Conservation (phyloP, 352 stramenopile species). For the Phytopythium aichiense region DNA sequence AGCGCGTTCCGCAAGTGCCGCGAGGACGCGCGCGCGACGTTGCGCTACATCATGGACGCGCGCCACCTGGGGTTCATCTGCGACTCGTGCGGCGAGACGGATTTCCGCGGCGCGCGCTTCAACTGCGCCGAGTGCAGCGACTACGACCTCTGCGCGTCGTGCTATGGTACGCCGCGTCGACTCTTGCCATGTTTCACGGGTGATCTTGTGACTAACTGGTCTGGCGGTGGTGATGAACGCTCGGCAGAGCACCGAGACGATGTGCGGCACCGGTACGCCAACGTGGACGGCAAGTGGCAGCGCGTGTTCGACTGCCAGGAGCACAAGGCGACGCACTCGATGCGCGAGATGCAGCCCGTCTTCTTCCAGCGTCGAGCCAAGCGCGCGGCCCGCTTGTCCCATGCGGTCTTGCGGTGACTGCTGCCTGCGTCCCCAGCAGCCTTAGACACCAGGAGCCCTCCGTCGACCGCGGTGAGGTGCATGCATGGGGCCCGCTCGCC, state of each 20-base stretch:
- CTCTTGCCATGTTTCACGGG: not conserved
- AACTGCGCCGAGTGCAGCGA: slow-evolving; percentile 76
- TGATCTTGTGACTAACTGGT: not conserved
- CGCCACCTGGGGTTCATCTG: slow-evolving; percentile 81
- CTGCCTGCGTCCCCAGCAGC: not conserved
- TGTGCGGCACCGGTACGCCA: slow-evolving; percentile 71
- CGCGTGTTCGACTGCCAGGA: slow-evolving; percentile 73
- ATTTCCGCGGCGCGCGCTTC: slow-evolving; percentile 70
- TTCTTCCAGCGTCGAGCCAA: slow-evolving; percentile 31
- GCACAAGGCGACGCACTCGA: slow-evolving; percentile 46
- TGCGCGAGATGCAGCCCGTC: slow-evolving; percentile 68
- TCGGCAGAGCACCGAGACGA: slow-evolving; percentile 45
- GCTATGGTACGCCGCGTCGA: slow-evolving; percentile 35
- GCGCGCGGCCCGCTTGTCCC: not conserved
- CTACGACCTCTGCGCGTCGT: slow-evolving; percentile 66
- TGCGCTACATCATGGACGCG: slow-evolving; percentile 81
- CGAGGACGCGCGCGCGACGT: slow-evolving; percentile 54
- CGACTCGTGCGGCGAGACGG: slow-evolving; percentile 74
- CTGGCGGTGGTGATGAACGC: not conserved
- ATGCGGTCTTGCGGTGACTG: not conserved
- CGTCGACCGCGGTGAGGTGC: not conserved
- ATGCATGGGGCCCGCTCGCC: not conserved
- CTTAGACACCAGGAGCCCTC: not conserved
- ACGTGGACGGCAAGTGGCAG: slow-evolving; percentile 80
- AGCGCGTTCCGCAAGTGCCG: slow-evolving; percentile 80